phyloP scores from a whole-genome alignment of 371 early-diverging fungal genomes.

The Mucor velutinosus region DNA sequence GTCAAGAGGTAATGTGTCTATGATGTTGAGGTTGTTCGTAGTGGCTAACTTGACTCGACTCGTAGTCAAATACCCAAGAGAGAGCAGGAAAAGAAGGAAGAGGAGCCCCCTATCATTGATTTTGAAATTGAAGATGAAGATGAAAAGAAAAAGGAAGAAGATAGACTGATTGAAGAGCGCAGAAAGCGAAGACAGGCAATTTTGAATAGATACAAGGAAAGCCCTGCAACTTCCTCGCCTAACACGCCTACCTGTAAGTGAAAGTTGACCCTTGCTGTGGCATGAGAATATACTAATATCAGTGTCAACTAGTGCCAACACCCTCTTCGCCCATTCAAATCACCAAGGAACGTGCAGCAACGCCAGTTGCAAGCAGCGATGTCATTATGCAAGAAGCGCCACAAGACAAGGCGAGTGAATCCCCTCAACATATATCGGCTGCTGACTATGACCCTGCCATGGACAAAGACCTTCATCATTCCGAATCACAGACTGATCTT shows the following conservation, averaged over 20 bases:
- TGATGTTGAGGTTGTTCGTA: no score
- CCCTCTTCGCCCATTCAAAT: slow-evolving; percentile 16
- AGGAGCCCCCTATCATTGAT: slow-evolving; percentile 19
- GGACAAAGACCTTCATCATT: slow-evolving; percentile 46
- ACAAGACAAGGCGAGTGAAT: slow-evolving; percentile 25
- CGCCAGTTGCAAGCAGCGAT: neutral
- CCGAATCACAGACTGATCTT: slow-evolving; percentile 50
- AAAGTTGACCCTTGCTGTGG: neutral
- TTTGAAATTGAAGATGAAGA: slow-evolving; percentile 55
- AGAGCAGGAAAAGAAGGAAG: neutral
- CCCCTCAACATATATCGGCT: slow-evolving; percentile 58
- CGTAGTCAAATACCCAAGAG: neutral
- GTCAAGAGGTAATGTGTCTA: neutral
- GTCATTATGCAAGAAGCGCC: slow-evolving; percentile 16
- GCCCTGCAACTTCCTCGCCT: slow-evolving; percentile 23
- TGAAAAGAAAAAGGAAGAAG: slow-evolving; percentile 62
- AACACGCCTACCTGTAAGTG: slow-evolving; percentile 13
- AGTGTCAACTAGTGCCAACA: neutral
- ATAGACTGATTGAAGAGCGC: slow-evolving; percentile 78
- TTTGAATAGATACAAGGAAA: slow-evolving; percentile 60
- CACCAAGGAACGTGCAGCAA: neutral
- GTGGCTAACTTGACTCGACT: no score
- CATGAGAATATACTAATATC: no score
- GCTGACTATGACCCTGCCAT: slow-evolving; percentile 76
- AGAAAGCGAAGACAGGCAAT: slow-evolving; percentile 72